Evolutionary conservation across 164 flowering plant species (phyloP).

Genomic region (Dillenia turbinata): DNA sequence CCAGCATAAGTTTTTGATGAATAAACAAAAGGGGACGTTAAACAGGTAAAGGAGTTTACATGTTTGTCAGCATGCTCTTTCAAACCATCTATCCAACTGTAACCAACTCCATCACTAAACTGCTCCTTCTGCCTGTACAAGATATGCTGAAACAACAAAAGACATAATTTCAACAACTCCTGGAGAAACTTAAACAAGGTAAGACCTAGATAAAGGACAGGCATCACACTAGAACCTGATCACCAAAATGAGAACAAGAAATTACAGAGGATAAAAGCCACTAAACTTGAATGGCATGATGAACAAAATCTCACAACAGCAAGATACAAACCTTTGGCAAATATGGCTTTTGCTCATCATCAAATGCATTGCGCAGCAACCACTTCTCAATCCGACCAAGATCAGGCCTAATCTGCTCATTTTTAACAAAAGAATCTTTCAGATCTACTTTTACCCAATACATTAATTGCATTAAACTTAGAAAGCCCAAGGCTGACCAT

Average conservation of each 20-base stretch:
- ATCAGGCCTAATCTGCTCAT: constrained; percentile 68
- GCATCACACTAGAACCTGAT: no score
- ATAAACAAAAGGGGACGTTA: no score
- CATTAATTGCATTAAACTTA: background rate
- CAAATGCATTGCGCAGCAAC: constrained; percentile 95
- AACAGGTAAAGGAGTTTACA: constrained; percentile 26
- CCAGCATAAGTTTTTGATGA: no score
- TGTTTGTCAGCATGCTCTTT: constrained; percentile 85
- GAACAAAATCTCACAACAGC: background rate
- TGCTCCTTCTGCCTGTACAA: constrained; percentile 98
- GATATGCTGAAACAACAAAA: constrained; percentile 61
- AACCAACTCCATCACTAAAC: constrained; percentile 99
- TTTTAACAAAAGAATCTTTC: background rate
- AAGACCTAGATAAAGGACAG: no score
- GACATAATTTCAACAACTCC: constrained; percentile 5
- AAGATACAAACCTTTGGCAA: constrained; percentile 78
- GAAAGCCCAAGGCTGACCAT: constrained; percentile 40
- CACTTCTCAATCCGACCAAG: constrained; percentile 95
- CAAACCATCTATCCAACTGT: constrained; percentile 99
- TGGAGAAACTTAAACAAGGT: no score
- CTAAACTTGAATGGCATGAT: background rate
- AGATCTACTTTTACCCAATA: background rate
- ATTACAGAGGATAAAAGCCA: background rate
- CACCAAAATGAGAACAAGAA: no score
- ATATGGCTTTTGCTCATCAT: constrained; percentile 86